Evolutionary conservation across 2,329 filamentous ascomycete species (phyloP).

Genomic region (Arthrobotrys entomopaga): DNA sequence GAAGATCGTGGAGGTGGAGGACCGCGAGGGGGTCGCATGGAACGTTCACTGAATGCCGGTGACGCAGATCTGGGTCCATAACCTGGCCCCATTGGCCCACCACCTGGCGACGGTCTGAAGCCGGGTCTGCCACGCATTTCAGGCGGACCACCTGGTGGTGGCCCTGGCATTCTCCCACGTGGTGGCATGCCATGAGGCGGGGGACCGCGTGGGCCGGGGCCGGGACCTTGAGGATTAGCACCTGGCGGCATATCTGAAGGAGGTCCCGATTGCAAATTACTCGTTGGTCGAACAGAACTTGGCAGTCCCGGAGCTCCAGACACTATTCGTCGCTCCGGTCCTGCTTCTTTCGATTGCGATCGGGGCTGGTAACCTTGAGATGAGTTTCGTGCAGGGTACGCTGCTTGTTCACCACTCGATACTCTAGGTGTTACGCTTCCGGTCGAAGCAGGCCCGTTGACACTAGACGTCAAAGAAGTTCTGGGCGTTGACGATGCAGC

Average conservation of each 20-base stretch:
- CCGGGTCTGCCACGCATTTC: constrained; percentile 47
- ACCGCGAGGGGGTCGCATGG: constrained; percentile 36
- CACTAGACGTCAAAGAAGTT: constrained; percentile 39
- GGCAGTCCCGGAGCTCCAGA: constrained; percentile 32
- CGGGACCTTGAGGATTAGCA: constrained; percentile 10
- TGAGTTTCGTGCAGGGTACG: constrained; percentile 33
- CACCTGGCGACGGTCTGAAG: constrained; percentile 14
- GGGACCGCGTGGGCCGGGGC: background rate
- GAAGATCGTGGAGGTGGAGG: constrained; percentile 41
- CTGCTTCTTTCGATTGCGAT: constrained; percentile 32
- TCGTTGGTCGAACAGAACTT: constrained; percentile 15
- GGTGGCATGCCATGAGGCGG: constrained; percentile 30
- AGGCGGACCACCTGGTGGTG: constrained; percentile 12
- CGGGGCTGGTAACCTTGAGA: constrained; percentile 41
- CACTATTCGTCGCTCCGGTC: constrained; percentile 3
- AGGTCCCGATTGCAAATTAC: constrained; percentile 13
- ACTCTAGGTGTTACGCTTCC: constrained; percentile 15
- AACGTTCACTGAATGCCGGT: constrained; percentile 49
- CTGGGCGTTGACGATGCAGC: constrained; percentile 38
- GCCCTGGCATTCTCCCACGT: constrained; percentile 23
- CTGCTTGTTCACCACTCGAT: constrained; percentile 34
- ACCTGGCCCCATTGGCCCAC: constrained; percentile 48
- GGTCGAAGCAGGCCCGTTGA: constrained; percentile 22
- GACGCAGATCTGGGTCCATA: constrained; percentile 45
- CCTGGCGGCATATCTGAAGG: constrained; percentile 1